phyloP scores from a whole-genome alignment of 441 rosid species.

The Euphorbia celastroides region DNA sequence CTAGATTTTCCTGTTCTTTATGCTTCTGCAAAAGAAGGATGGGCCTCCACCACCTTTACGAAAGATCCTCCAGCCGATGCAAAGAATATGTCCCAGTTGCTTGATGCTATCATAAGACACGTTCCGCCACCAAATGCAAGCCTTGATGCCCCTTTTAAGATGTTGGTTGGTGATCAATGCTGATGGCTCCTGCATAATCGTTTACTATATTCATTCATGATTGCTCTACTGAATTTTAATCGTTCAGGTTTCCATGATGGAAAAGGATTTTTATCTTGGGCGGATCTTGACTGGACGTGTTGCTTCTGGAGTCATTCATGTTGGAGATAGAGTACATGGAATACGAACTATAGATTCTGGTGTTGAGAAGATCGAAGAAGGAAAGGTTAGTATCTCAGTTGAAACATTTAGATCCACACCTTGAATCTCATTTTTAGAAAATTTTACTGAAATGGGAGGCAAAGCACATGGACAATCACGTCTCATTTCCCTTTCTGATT shows the following conservation, averaged over 20 bases:
- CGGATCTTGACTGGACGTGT: slow-evolving; percentile 90
- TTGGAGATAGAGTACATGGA: slow-evolving; percentile 83
- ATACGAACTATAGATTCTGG: slow-evolving; percentile 57
- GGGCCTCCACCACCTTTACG: slow-evolving; percentile 84
- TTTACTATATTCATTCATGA: not conserved
- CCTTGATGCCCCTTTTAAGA: slow-evolving; percentile 81
- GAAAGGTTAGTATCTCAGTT: slow-evolving; percentile 57
- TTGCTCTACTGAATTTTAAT: slow-evolving; percentile 9
- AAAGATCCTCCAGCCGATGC: slow-evolving; percentile 72
- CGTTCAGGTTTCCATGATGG: slow-evolving; percentile 96
- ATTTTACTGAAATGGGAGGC: not conserved
- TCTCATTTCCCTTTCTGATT: not conserved
- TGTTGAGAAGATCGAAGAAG: slow-evolving; percentile 84
- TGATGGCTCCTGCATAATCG: slow-evolving; percentile 7
- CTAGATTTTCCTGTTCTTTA: slow-evolving; percentile 94
- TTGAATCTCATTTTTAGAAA: slow-evolving; percentile 5
- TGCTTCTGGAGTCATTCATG: slow-evolving; percentile 60
- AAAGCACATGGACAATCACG: not conserved
- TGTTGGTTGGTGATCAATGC: slow-evolving; percentile 59
- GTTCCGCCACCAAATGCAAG: slow-evolving; percentile 73
- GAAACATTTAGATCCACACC: slow-evolving; percentile 4
- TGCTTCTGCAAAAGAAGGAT: slow-evolving; percentile 99
- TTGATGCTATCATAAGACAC: slow-evolving; percentile 73
- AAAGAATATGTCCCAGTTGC: slow-evolving; percentile 82
- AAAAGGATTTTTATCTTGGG: slow-evolving; percentile 81